Evolutionary conservation across 2,329 filamentous ascomycete species (phyloP).

Genomic region (Ceratocystis smalleyi): DNA sequence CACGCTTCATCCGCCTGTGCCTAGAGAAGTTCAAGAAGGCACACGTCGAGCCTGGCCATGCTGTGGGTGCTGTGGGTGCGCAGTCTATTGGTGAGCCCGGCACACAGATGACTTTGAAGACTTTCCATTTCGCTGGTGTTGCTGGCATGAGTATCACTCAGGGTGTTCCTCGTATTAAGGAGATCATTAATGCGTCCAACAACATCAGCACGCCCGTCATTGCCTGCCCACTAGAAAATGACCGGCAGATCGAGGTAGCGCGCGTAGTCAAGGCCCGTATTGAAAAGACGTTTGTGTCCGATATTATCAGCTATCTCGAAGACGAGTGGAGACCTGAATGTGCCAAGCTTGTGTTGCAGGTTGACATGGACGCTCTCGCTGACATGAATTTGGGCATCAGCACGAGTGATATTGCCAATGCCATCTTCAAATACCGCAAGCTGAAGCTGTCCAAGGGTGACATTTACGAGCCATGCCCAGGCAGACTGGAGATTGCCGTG

Average conservation of each 20-base stretch:
- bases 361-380: conserved; percentile 64
- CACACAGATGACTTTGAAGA: conserved; percentile 98
- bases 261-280: conserved; percentile 83
- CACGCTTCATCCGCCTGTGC: conserved; percentile 64
- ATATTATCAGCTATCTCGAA: conserved; percentile 66
- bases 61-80: conserved; percentile 87
- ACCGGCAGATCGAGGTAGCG: conserved; percentile 60
- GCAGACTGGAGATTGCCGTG: conserved; percentile 60
- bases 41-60: conserved; percentile 84
- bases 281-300: conserved; percentile 81
- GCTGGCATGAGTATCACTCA: conserved; percentile 99
- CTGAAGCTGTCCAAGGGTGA: conserved; percentile 58
- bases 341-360: conserved; percentile 62
- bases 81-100: conserved; percentile 97
- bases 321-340: conserved; percentile 71
- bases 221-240: conserved; percentile 66
- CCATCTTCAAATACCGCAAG: conserved; percentile 69
- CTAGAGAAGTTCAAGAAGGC: conserved; percentile 82
- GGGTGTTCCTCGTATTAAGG: conserved; percentile 98
- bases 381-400: conserved; percentile 70
- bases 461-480: conserved; percentile 40
- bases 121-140: conserved; percentile 99
- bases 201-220: conserved; percentile 90
- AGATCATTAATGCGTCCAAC: conserved; percentile 98
- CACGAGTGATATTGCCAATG: conserved; percentile 54